Evolutionary conservation across 148 eudicot genomes (phyloP).

Genomic region (Pouteria glomerata): DNA sequence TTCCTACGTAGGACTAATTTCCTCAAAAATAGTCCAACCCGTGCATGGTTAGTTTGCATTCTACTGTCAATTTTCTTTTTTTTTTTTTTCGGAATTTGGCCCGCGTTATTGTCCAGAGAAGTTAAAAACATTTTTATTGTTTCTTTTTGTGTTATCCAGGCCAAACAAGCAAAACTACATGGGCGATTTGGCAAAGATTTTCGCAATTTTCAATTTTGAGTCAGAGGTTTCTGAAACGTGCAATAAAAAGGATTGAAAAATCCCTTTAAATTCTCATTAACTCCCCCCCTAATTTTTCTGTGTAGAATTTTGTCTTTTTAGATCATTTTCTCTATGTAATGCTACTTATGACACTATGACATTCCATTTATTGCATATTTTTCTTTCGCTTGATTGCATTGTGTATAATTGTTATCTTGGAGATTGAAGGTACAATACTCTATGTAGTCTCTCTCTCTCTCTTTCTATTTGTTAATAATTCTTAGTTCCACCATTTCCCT

Average conservation of each 20-base stretch:
- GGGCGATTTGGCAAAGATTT: not conserved
- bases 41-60: too few species aligned
- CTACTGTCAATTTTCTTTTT: too few species aligned
- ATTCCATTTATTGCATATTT: not conserved
- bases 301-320: not conserved
- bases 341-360: not conserved
- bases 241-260: not conserved
- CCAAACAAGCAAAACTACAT: not conserved
- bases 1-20: too few species aligned
- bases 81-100: not conserved
- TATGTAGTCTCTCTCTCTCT: not conserved
- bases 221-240: not conserved
- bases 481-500: not conserved
- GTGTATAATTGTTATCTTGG: not conserved
- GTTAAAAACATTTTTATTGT: not conserved
- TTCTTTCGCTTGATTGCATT: not conserved
- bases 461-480: not conserved
- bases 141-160: not conserved
- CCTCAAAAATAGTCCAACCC: too few species aligned
- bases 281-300: not conserved
- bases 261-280: not conserved
- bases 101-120: not conserved
- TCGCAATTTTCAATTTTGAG: not conserved
- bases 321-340: not conserved
- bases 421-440: not conserved